phyloP scores from a whole-genome alignment of 2,329 filamentous ascomycete genomes.

The Exophiala mesophila region DNA sequence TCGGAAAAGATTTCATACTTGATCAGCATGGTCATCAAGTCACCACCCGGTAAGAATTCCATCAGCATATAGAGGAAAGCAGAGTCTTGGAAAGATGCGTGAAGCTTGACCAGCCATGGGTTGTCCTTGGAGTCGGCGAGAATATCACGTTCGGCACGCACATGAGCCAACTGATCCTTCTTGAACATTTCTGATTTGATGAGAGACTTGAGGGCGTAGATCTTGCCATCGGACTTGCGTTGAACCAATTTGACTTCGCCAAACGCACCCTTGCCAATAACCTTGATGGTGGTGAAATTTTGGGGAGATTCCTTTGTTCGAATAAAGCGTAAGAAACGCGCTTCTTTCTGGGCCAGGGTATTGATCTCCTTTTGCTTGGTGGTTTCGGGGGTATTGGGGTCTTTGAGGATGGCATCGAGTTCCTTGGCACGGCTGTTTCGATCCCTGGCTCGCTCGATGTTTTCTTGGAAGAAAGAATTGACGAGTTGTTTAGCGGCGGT shows the following conservation, averaged over 20 bases:
- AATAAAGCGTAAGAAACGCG: slow-evolving; percentile 87
- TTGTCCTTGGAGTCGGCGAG: slow-evolving; percentile 94
- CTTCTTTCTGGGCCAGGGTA: slow-evolving; percentile 79
- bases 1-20: slow-evolving; percentile 99
- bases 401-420: slow-evolving; percentile 77
- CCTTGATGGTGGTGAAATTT: slow-evolving; percentile 95
- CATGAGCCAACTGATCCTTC: slow-evolving; percentile 95
- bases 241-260: slow-evolving; percentile 97
- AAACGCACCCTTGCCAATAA: slow-evolving; percentile 98
- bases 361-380: slow-evolving; percentile 82
- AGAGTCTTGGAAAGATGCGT: slow-evolving; percentile 93
- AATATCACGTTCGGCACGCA: slow-evolving; percentile 95
- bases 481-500: slow-evolving; percentile 62
- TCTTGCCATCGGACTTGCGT: slow-evolving; percentile 91
- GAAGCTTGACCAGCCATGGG: slow-evolving; percentile 97
- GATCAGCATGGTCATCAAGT: slow-evolving; percentile 99
- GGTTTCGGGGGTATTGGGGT: slow-evolving; percentile 67
- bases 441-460: slow-evolving; percentile 90
- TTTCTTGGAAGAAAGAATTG: slow-evolving; percentile 91
- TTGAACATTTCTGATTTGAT: slow-evolving; percentile 99
- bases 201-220: slow-evolving; percentile 96
- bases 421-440: slow-evolving; percentile 94
- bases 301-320: slow-evolving; percentile 88
- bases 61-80: slow-evolving; percentile 99
- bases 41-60: slow-evolving; percentile 97